phyloP scores from a whole-genome alignment of 2,329 filamentous ascomycete species.

The Sporothrix luriei region DNA sequence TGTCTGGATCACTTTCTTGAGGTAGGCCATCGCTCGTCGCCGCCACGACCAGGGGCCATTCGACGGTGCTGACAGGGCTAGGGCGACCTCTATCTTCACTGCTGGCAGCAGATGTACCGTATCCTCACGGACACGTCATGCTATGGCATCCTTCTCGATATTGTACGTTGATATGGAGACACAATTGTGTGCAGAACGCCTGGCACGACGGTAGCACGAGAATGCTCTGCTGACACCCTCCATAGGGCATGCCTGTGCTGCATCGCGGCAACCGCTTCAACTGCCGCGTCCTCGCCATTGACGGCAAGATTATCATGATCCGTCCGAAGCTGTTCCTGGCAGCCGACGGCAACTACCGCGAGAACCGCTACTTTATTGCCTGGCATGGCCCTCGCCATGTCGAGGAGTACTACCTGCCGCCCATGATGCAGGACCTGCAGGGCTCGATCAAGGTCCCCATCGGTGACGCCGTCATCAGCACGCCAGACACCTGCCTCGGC shows the following conservation, averaged over 20 bases:
- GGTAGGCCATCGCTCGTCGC: constrained; percentile 32
- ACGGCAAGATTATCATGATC: constrained; percentile 70
- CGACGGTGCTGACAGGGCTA: not conserved
- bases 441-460: constrained; percentile 57
- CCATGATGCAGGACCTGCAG: constrained; percentile 58
- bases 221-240: not conserved
- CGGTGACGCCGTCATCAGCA: constrained; percentile 66
- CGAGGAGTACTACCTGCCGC: constrained; percentile 67
- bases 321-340: constrained; percentile 64
- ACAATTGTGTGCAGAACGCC: not conserved
- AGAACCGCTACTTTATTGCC: constrained; percentile 60
- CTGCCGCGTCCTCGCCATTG: constrained; percentile 64
- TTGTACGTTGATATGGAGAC: constrained; percentile 43
- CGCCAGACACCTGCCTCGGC: constrained; percentile 63
- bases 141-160: constrained; percentile 67
- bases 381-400: constrained; percentile 61
- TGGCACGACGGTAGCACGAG: not conserved
- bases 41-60: not conserved
- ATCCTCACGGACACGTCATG: constrained; percentile 63
- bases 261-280: constrained; percentile 68
- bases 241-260: constrained; percentile 57
- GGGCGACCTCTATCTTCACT: constrained; percentile 59
- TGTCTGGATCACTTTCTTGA: constrained; percentile 69
- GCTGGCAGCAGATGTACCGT: constrained; percentile 62
- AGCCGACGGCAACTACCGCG: constrained; percentile 60